phyloP scores from a whole-genome alignment of 805 yeast species.

The Yarrowia deformans region DNA sequence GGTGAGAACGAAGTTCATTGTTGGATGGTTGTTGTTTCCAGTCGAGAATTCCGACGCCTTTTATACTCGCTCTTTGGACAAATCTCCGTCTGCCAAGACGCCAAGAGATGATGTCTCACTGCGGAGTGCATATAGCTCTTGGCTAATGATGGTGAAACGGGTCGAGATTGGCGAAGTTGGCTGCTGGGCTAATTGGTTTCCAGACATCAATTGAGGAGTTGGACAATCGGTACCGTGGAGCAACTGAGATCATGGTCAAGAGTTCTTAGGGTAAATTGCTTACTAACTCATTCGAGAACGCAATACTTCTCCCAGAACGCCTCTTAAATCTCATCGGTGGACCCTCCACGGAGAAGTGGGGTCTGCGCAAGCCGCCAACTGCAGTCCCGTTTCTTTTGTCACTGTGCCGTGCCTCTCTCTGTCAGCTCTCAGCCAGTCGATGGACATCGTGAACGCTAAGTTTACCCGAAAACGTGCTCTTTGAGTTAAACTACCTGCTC shows the following conservation, averaged over 20 bases:
- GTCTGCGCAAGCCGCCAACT: not conserved
- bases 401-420: slow-evolving; percentile 15
- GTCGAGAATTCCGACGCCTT: not conserved
- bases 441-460: slow-evolving; percentile 34
- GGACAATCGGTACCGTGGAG: no score
- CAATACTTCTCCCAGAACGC: no score
- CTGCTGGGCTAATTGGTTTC: no score
- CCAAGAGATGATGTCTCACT: slow-evolving; percentile 32
- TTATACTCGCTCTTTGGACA: slow-evolving; percentile 2
- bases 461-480: slow-evolving; percentile 28
- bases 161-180: no score
- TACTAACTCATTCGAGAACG: no score
- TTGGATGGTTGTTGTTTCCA: not conserved
- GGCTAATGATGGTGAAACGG: slow-evolving; percentile 1
- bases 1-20: not conserved
- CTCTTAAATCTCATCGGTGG: not conserved
- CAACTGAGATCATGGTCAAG: no score
- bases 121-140: slow-evolving; percentile 10
- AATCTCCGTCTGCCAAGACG: slow-evolving; percentile 24
- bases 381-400: slow-evolving; percentile 6
- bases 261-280: no score
- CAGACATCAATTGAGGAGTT: not conserved
- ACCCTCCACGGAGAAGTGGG: not conserved
- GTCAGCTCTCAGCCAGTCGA: slow-evolving; percentile 31
- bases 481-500: slow-evolving; percentile 22